A percentile compares a stretch with the other conserved stretches of the same genome.
Conservation (phyloP, 2,329 filamentous ascomycete species). For the Atkinsonella hypoxylon region DNA sequence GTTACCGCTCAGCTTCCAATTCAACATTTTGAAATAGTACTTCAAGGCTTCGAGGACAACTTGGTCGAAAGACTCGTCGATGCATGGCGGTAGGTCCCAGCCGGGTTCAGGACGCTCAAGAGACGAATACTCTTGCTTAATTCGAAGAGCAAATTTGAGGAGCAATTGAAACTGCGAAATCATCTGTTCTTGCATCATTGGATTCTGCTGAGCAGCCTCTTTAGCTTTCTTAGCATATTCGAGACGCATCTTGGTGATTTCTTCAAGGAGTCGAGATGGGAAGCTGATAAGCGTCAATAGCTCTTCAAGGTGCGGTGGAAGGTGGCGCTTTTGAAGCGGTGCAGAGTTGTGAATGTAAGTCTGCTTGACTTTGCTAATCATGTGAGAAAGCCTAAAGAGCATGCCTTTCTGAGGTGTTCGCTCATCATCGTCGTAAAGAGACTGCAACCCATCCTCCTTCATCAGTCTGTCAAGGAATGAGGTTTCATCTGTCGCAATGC, state of each 20-base stretch:
- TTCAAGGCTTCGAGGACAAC: conserved; percentile 87
- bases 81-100: conserved; percentile 91
- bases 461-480: conserved; percentile 90
- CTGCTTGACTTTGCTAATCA: conserved; percentile 87
- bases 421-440: conserved; percentile 63
- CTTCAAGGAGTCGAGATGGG: conserved; percentile 86
- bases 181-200: conserved; percentile 95
- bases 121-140: conserved; percentile 77
- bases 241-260: conserved; percentile 85
- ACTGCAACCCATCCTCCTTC: conserved; percentile 91
- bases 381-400: conserved; percentile 68
- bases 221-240: conserved; percentile 93
- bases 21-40: conserved; percentile 97
- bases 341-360: conserved; percentile 80
- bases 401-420: conserved; percentile 52
- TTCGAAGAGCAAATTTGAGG: conserved; percentile 79
- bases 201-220: conserved; percentile 81
- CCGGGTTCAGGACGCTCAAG: conserved; percentile 81
- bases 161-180: conserved; percentile 92
- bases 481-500: conserved; percentile 70
- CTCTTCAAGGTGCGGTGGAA: conserved; percentile 95
- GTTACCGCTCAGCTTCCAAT: conserved; percentile 94
- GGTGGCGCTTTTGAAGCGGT: conserved; percentile 74
- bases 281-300: conserved; percentile 94
- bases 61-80: conserved; percentile 90